Conservation (phyloP, 768 basidiomycete genomes). For the Leccinum barrowsii region DNA sequence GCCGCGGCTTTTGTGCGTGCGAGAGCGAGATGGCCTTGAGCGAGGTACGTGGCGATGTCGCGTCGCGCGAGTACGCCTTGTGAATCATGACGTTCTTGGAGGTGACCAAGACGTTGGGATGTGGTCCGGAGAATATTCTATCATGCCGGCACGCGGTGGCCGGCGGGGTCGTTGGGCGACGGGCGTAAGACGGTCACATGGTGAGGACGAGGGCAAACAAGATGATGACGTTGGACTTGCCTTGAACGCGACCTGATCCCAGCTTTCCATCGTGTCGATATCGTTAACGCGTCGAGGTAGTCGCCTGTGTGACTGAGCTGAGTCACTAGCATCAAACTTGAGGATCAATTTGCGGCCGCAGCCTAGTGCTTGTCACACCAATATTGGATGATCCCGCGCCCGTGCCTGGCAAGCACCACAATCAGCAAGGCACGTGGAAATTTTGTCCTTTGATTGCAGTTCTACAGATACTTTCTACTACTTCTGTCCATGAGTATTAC, state of each 20-base stretch:
- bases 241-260: slow-evolving; percentile 32
- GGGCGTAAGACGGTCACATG: neutral
- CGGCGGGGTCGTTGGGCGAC: neutral
- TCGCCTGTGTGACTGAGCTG: neutral
- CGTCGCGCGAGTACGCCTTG: slow-evolving; percentile 57
- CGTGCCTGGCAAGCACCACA: neutral
- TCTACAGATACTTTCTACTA: slow-evolving; percentile 2
- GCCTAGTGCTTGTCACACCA: neutral
- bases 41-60: slow-evolving; percentile 66
- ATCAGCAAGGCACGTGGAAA: neutral
- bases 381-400: neutral
- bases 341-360: neutral
- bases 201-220: neutral
- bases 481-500: neutral
- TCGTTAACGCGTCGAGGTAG: neutral
- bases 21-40: slow-evolving; percentile 55
- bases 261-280: slow-evolving; percentile 20
- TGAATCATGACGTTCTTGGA: slow-evolving; percentile 68
- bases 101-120: slow-evolving; percentile 61
- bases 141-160: neutral
- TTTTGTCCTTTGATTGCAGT: neutral
- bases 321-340: neutral
- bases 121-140: slow-evolving; percentile 64
- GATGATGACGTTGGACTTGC: slow-evolving; percentile 11
- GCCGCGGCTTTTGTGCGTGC: slow-evolving; percentile 74